Evolutionary conservation across 1,139 yeast genomes (phyloP).

Genomic region (Saccharomycopsis hybrid): DNA sequence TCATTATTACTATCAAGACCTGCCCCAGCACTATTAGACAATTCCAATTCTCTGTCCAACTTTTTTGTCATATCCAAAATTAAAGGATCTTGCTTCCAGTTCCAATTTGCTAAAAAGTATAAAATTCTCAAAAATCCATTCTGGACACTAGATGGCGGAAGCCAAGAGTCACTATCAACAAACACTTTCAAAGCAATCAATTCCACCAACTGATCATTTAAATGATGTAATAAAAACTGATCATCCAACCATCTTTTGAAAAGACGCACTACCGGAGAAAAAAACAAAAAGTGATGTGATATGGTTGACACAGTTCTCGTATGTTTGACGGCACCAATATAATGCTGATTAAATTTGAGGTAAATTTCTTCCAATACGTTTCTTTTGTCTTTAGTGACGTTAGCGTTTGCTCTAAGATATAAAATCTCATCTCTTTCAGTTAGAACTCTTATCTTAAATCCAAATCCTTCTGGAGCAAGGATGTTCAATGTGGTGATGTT

Average conservation of each 20-base stretch:
- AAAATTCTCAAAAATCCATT: conserved; percentile 76
- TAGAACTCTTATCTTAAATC: conserved; percentile 65
- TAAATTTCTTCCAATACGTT: conserved; percentile 56
- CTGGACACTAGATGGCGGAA: conserved; percentile 69
- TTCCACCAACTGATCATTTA: conserved; percentile 75
- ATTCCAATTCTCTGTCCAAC: conserved; percentile 12
- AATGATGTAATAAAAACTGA: conserved; percentile 56
- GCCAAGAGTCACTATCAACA: conserved; percentile 79
- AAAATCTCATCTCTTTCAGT: conserved; percentile 79
- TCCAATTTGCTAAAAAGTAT: conserved; percentile 74
- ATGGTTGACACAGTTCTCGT: conserved; percentile 69
- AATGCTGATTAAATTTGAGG: conserved; percentile 59
- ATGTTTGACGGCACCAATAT: conserved; percentile 70
- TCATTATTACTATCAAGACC: not conserved
- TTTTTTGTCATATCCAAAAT: conserved; percentile 64
- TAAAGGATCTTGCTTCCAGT: conserved; percentile 86
- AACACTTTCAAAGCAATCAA: conserved; percentile 77
- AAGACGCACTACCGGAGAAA: conserved; percentile 73
- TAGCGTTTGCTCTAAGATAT: conserved; percentile 61
- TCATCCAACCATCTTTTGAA: conserved; percentile 88
- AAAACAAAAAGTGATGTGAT: conserved; percentile 66
- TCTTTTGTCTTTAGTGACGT: conserved; percentile 52
- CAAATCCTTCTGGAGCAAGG: conserved; percentile 81
- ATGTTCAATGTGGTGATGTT: conserved; percentile 55
- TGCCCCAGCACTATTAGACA: conserved; percentile 23